Percentiles rank a stretch among this genome's conserved stretches.
phyloP scores from a whole-genome alignment of 1,284 basidiomycete species.

The Fomitopsis pinicola region DNA sequence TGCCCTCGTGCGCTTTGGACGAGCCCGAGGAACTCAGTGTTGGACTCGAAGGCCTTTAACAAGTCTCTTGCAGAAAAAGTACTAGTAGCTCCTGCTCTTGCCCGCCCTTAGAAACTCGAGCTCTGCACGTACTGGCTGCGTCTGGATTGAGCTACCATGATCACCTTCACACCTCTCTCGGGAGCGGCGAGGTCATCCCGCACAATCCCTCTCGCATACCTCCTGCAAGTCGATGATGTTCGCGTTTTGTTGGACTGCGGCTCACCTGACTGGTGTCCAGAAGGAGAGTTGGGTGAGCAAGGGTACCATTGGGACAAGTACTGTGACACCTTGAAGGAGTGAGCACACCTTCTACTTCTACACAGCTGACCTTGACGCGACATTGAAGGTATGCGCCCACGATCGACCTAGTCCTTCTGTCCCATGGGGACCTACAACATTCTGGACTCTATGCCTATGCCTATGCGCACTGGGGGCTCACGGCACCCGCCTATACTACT shows the following conservation, averaged over 20 bases:
- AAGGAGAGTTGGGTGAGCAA: slow-evolving; percentile 38
- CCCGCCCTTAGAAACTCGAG: no score
- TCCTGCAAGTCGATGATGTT: slow-evolving; percentile 94
- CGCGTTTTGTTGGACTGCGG: slow-evolving; percentile 94
- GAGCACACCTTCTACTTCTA: slow-evolving; percentile 22
- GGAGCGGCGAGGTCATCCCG: slow-evolving; percentile 71
- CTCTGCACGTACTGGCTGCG: background rate
- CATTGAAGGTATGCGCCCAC: slow-evolving; percentile 57
- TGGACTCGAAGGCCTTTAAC: no score
- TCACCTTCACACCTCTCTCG: slow-evolving; percentile 88
- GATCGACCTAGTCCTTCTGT: slow-evolving; percentile 85
- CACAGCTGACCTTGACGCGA: slow-evolving; percentile 1
- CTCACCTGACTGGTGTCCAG: slow-evolving; percentile 80
- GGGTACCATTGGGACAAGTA: slow-evolving; percentile 55
- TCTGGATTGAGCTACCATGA: slow-evolving; percentile 46
- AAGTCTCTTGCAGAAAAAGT: no score
- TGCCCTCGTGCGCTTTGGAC: no score
- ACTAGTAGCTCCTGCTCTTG: background rate
- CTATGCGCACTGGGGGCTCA: slow-evolving; percentile 81
- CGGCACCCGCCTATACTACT: slow-evolving; percentile 93
- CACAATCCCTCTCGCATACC: slow-evolving; percentile 72
- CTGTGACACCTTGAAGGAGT: slow-evolving; percentile 65
- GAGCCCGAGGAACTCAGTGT: no score
- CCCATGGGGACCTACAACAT: slow-evolving; percentile 89
- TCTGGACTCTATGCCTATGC: slow-evolving; percentile 92